phyloP scores from a whole-genome alignment of 768 basidiomycete species.

The Artomyces pyxidatus region DNA sequence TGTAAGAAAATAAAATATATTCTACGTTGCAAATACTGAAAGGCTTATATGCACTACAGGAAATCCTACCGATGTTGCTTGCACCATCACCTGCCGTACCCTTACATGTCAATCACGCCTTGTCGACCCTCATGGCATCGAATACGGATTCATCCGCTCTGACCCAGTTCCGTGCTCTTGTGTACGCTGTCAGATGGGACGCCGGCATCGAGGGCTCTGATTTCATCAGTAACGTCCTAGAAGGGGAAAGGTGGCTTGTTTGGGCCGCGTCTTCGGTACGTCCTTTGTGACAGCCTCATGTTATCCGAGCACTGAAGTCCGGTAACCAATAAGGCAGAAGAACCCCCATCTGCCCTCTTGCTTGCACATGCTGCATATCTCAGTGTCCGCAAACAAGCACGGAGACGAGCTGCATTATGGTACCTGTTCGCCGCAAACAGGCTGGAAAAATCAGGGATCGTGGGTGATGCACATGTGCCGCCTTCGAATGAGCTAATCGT shows the following conservation, averaged over 20 bases:
- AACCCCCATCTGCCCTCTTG: constrained; percentile 71
- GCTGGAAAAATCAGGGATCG: constrained; percentile 79
- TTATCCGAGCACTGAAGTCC: no score
- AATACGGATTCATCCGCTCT: constrained; percentile 45
- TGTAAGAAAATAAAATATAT: constrained; percentile 53
- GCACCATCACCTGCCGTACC: constrained; percentile 56
- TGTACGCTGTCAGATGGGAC: constrained; percentile 74
- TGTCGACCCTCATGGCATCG: constrained; percentile 39
- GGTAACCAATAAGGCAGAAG: constrained; percentile 82
- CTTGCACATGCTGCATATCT: constrained; percentile 74
- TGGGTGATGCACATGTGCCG: constrained; percentile 32
- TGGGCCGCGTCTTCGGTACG: constrained; percentile 79
- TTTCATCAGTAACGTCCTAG: constrained; percentile 48
- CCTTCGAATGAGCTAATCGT: not conserved
- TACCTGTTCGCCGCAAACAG: constrained; percentile 69
- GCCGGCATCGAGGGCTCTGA: constrained; percentile 48
- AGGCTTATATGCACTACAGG: no score
- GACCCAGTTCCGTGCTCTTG: constrained; percentile 60
- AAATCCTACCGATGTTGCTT: constrained; percentile 70
- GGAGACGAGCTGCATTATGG: constrained; percentile 68
- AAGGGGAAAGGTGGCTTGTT: constrained; percentile 81
- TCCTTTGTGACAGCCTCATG: constrained; percentile 18
- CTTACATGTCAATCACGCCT: constrained; percentile 54
- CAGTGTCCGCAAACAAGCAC: constrained; percentile 46
- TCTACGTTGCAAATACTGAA: no score